Evolutionary conservation across 1,284 basidiomycete genomes (phyloP).

Genomic region (Pseudozyma pruni): DNA sequence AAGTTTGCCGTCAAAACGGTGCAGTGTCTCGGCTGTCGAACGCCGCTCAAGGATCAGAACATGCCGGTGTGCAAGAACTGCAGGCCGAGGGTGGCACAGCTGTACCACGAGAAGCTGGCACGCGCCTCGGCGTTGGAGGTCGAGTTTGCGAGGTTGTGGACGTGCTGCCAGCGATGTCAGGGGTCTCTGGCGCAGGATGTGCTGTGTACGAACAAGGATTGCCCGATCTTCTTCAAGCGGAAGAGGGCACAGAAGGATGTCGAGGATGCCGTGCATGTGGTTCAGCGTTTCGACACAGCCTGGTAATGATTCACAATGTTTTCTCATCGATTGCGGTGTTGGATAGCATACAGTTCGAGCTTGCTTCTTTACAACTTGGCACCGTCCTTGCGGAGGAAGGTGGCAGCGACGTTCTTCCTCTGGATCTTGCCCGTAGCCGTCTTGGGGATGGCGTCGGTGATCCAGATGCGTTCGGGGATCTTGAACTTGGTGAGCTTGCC

Average conservation of each 20-base stretch:
- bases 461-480: constrained; percentile 68
- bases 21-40: constrained; percentile 65
- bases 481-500: constrained; percentile 68
- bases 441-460: constrained; percentile 68
- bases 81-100: constrained; percentile 55
- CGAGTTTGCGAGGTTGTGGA: constrained; percentile 66
- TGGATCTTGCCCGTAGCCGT: constrained; percentile 67
- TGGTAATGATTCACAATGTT: too few relatives aligned
- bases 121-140: constrained; percentile 59
- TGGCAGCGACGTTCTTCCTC: constrained; percentile 61
- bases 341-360: too few relatives aligned
- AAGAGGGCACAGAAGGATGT: constrained; percentile 63
- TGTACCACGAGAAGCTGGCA: constrained; percentile 64
- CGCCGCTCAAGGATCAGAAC: constrained; percentile 61
- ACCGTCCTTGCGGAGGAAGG: constrained; percentile 51
- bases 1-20: constrained; percentile 67
- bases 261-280: constrained; percentile 54
- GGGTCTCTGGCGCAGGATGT: constrained; percentile 78
- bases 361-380: constrained; percentile 32
- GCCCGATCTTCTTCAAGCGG: constrained; percentile 96
- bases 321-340: too few relatives aligned
- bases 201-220: constrained; percentile 94
- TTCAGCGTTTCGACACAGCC: constrained; percentile 57
- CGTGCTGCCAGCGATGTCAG: constrained; percentile 67
- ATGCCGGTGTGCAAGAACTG: constrained; percentile 66